Base-by-base conservation (phyloP, 2,329 filamentous ascomycete species). In the Chaetothyriales sp. region DNA sequence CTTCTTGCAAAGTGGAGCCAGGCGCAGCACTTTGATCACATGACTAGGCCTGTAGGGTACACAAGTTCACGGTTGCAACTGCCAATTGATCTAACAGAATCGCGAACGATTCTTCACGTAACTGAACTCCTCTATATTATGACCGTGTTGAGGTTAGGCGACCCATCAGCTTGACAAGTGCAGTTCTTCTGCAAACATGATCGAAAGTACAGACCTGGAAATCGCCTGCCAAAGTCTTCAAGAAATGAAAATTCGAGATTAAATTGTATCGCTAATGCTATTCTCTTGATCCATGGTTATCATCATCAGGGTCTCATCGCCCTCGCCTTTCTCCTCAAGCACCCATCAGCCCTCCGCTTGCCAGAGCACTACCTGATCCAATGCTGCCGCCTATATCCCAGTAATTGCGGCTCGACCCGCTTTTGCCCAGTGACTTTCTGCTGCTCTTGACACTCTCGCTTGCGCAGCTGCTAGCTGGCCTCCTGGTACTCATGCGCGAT, bases 361-460 rank as follows among this genome's bases (percentile, higher is more conserved):
- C 79, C 64, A 85, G 78, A 55, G 81, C 73, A 57, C 81, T 85
- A 2, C 83, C 83, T 50, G 84, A 89, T 1, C 84, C 85, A 20
- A 87, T 76, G 59, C 81, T 88, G 5, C 80, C 84, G 22, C 86
- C 86, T 57, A 95, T 79, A 65, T 95, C 89, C 89, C 89, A 95
- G 66, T 93, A 95, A 64, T 94, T 86, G 49, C 87, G 73, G 45
- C 81, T 86, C 44, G 84, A 89, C 32, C 79, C 76, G 60, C 80
- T 85, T 3, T 65, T 62, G 3, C 69, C 69, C 50, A 73, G 58
- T 0, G 66, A 69, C 60, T 75, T 74, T 42, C 79, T 81, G 32
- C 79, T 86, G 59, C 82, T 80, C 64, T 83, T 82, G 6, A 86
- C 86, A 65, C 86, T 93, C 68, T 94, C 86, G 63, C 86, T 94